phyloP scores from a whole-genome alignment of 495 filamentous ascomycete species.

The Penicillium cinerascens region DNA sequence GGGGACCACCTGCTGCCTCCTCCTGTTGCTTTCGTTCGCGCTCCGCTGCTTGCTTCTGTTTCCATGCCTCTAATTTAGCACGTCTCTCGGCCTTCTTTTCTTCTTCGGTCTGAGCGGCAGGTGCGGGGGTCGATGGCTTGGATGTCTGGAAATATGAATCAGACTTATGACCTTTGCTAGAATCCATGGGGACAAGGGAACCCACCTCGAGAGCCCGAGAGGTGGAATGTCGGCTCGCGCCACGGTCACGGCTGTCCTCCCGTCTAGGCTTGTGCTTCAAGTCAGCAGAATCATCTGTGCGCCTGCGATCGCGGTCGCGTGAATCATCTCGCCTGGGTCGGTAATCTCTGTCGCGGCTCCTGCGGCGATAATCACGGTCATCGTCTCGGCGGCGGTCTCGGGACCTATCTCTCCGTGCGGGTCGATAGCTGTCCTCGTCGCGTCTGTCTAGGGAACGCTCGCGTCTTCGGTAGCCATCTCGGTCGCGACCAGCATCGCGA shows the following conservation, averaged over 20 bases:
- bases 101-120: slow-evolving; percentile 62
- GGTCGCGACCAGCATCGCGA: slow-evolving; percentile 52
- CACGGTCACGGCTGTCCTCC: slow-evolving; percentile 60
- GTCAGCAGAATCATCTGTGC: slow-evolving; percentile 75
- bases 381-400: slow-evolving; percentile 58
- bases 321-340: slow-evolving; percentile 77
- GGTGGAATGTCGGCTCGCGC: slow-evolving; percentile 37
- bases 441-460: slow-evolving; percentile 70
- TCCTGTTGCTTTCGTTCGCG: slow-evolving; percentile 74
- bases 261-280: slow-evolving; percentile 65
- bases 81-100: slow-evolving; percentile 82
- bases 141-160: slow-evolving; percentile 27
- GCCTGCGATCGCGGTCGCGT: slow-evolving; percentile 64
- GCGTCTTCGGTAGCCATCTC: slow-evolving; percentile 63
- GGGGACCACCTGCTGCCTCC: slow-evolving; percentile 56
- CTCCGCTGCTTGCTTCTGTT: slow-evolving; percentile 78
- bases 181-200: background rate
- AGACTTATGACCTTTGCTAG: background rate
- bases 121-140: slow-evolving; percentile 46
- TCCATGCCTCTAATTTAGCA: slow-evolving; percentile 87
- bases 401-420: slow-evolving; percentile 58
- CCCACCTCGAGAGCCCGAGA: slow-evolving; percentile 55
- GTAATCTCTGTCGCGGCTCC: slow-evolving; percentile 71
- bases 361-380: slow-evolving; percentile 58
- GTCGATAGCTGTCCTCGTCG: slow-evolving; percentile 65